Conservation (phyloP, 495 filamentous ascomycete genomes). For the Penicillium arizonense region DNA sequence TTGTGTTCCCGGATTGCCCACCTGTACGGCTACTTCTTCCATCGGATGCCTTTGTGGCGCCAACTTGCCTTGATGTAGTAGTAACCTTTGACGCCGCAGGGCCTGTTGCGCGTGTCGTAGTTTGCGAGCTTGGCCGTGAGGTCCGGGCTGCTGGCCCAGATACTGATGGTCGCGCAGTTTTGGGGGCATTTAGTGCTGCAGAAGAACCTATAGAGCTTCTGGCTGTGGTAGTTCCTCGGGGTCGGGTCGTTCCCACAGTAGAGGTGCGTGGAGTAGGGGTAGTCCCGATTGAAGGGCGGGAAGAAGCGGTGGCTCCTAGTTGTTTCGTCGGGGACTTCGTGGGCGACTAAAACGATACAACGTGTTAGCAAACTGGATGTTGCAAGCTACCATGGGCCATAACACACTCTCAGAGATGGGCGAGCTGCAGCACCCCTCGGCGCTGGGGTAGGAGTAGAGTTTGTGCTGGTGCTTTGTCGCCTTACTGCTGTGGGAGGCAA, state of each 20-base stretch:
- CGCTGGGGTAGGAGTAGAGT: slow-evolving; percentile 60
- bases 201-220: slow-evolving; percentile 72
- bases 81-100: slow-evolving; percentile 33
- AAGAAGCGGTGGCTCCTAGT: slow-evolving; percentile 55
- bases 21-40: slow-evolving; percentile 25
- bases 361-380: slow-evolving; percentile 7
- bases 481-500: slow-evolving; percentile 53
- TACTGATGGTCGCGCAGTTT: slow-evolving; percentile 40
- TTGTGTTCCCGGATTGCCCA: slow-evolving; percentile 31
- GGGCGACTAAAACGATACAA: slow-evolving; percentile 55
- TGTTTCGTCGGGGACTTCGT: slow-evolving; percentile 82
- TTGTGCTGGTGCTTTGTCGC: slow-evolving; percentile 64
- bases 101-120: slow-evolving; percentile 18
- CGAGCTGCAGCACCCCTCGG: slow-evolving; percentile 45
- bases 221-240: slow-evolving; percentile 50
- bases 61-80: slow-evolving; percentile 35
- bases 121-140: slow-evolving; percentile 34
- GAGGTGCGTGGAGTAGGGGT: slow-evolving; percentile 51
- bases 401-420: slow-evolving; percentile 59
- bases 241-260: slow-evolving; percentile 41
- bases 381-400: background rate
- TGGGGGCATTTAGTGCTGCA: slow-evolving; percentile 24
- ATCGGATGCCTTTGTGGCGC: slow-evolving; percentile 27
- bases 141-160: slow-evolving; percentile 32
- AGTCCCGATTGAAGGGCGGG: slow-evolving; percentile 52